These are phyloP conservation scores for Aureobasidium sp. DNA, from an alignment of 2,329 filamentous ascomycete genomes.

Conservation along the genomic window DNA sequence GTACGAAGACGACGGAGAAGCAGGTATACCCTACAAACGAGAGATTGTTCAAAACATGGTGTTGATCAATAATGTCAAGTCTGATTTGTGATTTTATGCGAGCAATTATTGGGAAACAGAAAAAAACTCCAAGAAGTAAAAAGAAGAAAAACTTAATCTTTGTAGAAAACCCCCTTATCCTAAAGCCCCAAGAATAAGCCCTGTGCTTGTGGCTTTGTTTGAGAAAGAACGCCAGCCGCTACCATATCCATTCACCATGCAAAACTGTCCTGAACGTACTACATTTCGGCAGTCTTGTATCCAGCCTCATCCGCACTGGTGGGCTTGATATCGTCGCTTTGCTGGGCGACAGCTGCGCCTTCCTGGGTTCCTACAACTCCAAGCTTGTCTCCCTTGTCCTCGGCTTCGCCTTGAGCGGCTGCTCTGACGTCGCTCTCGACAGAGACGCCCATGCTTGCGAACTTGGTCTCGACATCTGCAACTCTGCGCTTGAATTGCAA, in stretches of 20 bases:
- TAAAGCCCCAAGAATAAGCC: neutral
- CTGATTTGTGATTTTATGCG: no score
- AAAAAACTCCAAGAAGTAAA: neutral
- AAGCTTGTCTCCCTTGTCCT: conserved; percentile 7
- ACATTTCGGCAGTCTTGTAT: conserved; percentile 7
- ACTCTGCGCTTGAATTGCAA: conserved; percentile 85
- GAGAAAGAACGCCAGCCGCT: neutral
- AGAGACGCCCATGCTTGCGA: conserved; percentile 23
- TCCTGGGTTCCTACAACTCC: conserved; percentile 1
- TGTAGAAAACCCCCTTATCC: neutral
- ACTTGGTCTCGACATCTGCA: conserved; percentile 65
- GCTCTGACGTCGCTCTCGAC: conserved; percentile 1
- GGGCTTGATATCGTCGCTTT: neutral
- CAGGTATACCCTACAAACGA: no score
- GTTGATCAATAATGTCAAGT: no score
- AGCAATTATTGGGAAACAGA: neutral
- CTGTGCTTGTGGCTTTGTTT: neutral
- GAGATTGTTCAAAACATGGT: no score
- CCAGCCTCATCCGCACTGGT: neutral
- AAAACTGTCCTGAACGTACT: neutral
- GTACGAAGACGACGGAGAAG: no score
- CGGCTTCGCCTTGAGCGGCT: neutral
- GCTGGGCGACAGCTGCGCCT: neutral
- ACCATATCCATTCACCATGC: neutral
- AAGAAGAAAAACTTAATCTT: neutral